These are phyloP conservation scores for Moelleriella libera DNA, from an alignment of 2,329 filamentous ascomycete species.

Conservation along the genomic window DNA sequence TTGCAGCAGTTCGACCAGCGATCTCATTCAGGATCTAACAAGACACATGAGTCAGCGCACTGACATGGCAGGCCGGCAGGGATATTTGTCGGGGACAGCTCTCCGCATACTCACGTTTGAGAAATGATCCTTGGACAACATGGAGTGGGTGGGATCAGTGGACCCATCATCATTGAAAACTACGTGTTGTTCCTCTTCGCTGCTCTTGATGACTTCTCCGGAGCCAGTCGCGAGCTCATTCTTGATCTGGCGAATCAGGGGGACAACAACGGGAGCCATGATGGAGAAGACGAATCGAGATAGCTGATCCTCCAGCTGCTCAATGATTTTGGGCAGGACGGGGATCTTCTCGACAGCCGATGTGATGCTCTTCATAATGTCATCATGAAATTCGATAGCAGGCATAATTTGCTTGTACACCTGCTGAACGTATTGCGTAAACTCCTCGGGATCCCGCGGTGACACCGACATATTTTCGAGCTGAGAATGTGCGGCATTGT, in stretches of 20 bases:
- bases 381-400: constrained; percentile 81
- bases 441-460: constrained; percentile 71
- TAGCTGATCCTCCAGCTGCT: constrained; percentile 76
- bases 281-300: constrained; percentile 86
- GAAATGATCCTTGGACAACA: constrained; percentile 94
- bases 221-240: constrained; percentile 75
- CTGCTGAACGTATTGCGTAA: constrained; percentile 61
- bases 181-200: constrained; percentile 68
- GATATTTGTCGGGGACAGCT: too few species aligned
- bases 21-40: constrained; percentile 65
- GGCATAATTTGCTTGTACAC: constrained; percentile 74
- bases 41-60: background rate
- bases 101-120: constrained; percentile 46
- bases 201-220: constrained; percentile 75
- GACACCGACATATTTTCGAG: constrained; percentile 62
- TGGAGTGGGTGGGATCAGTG: constrained; percentile 81
- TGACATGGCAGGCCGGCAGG: background rate
- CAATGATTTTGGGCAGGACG: constrained; percentile 68
- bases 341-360: constrained; percentile 75
- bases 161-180: constrained; percentile 70
- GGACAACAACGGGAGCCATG: constrained; percentile 75
- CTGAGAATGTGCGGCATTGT: constrained; percentile 59
- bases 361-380: constrained; percentile 67
- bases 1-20: constrained; percentile 68
- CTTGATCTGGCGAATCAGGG: constrained; percentile 77